Conservation (phyloP, 768 basidiomycete species). For the Termitomyces sp. region DNA sequence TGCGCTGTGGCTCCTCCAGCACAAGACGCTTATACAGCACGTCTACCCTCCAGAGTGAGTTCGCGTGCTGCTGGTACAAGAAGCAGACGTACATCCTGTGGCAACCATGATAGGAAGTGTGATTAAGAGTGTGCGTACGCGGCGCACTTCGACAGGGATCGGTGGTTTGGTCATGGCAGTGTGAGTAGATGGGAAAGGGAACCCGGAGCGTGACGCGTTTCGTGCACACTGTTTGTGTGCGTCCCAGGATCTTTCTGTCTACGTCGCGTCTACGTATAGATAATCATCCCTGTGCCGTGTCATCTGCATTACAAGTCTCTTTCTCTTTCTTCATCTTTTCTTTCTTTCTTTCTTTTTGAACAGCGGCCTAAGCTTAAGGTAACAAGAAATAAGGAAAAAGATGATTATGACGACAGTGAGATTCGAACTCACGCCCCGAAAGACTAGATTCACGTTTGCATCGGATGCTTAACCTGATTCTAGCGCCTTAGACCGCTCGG, state of each 20-base stretch:
- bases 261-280: neutral
- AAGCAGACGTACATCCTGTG: neutral
- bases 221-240: neutral
- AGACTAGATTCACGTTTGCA: neutral
- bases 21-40: constrained; percentile 1
- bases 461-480: constrained; percentile 44
- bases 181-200: too few relatives aligned
- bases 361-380: neutral
- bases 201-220: neutral
- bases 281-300: too few relatives aligned
- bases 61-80: too few relatives aligned
- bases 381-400: neutral
- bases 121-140: neutral
- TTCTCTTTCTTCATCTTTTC: too few relatives aligned
- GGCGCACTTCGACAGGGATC: neutral
- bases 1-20: neutral
- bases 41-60: neutral
- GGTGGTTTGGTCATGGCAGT: neutral
- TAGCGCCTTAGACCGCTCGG: constrained; percentile 63
- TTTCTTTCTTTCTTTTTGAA: neutral
- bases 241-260: neutral
- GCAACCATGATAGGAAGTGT: neutral
- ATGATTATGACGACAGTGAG: neutral
- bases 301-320: too few relatives aligned
- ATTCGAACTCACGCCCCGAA: neutral